Evolutionary conservation across 2,329 filamentous ascomycete genomes (phyloP).

Genomic region (Beauveria varroae): DNA sequence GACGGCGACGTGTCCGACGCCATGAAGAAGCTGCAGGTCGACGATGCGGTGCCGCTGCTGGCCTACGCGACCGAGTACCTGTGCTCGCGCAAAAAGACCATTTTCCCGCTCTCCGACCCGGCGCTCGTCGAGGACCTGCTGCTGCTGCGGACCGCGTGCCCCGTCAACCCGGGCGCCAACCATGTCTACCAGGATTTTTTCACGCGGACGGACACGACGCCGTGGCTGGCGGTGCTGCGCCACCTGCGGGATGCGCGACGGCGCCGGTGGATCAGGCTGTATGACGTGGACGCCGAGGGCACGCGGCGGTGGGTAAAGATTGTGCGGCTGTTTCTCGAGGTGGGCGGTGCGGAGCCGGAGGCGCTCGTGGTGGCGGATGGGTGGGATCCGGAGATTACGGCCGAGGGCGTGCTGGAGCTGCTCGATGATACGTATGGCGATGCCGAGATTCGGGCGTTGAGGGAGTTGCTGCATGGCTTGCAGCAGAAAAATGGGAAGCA

Average conservation of each 20-base stretch:
- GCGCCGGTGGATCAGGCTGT: slow-evolving; percentile 23
- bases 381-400: slow-evolving; percentile 24
- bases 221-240: slow-evolving; percentile 24
- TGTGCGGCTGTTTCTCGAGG: slow-evolving; percentile 20
- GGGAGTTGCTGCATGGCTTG: slow-evolving; percentile 9
- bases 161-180: slow-evolving; percentile 15
- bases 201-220: slow-evolving; percentile 17
- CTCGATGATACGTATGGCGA: slow-evolving; percentile 20
- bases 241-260: slow-evolving; percentile 24
- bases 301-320: slow-evolving; percentile 23
- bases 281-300: slow-evolving; percentile 21
- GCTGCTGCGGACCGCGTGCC: slow-evolving; percentile 16
- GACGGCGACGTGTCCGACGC: neutral
- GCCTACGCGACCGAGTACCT: slow-evolving; percentile 26
- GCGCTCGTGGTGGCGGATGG: slow-evolving; percentile 20
- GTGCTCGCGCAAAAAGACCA: slow-evolving; percentile 26
- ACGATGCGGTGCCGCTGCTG: slow-evolving; percentile 22
- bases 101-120: slow-evolving; percentile 26
- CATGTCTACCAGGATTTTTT: slow-evolving; percentile 18
- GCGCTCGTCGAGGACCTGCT: slow-evolving; percentile 21
- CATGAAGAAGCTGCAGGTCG: neutral
- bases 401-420: slow-evolving; percentile 20
- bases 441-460: slow-evolving; percentile 15
- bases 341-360: slow-evolving; percentile 19
- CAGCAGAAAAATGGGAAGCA: neutral